These are phyloP conservation scores for Maudiozyma barnettii DNA, from an alignment of 805 yeast species.

Conservation along the genomic window DNA sequence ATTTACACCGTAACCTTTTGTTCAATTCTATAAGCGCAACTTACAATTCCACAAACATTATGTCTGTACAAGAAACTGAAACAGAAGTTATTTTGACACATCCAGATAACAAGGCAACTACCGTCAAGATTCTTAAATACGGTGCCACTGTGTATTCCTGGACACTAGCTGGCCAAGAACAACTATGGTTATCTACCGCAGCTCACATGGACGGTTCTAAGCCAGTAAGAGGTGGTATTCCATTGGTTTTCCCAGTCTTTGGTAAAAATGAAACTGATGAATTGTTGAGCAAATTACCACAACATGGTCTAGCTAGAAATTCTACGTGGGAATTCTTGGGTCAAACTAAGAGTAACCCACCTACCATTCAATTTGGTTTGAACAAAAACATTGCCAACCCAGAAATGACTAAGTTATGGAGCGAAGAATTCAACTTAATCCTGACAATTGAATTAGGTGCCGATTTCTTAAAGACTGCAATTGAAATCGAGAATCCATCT, in stretches of 20 bases:
- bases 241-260: slow-evolving; percentile 88
- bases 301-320: slow-evolving; percentile 93
- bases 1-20: not conserved
- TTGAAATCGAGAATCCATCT: slow-evolving; percentile 71
- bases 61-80: slow-evolving; percentile 62
- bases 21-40: not conserved
- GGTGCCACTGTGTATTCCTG: slow-evolving; percentile 90
- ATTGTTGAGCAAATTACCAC: slow-evolving; percentile 61
- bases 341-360: slow-evolving; percentile 57
- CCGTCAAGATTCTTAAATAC: slow-evolving; percentile 61
- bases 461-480: slow-evolving; percentile 52
- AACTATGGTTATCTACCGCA: slow-evolving; percentile 68
- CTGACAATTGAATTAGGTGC: slow-evolving; percentile 54
- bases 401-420: slow-evolving; percentile 54
- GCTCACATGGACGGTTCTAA: slow-evolving; percentile 86
- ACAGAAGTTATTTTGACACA: slow-evolving; percentile 52
- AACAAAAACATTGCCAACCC: slow-evolving; percentile 73
- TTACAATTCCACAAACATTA: slow-evolving; percentile 13
- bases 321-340: slow-evolving; percentile 92
- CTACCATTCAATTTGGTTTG: slow-evolving; percentile 82
- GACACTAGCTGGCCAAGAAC: slow-evolving; percentile 63
- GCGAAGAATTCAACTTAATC: slow-evolving; percentile 65
- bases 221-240: slow-evolving; percentile 96
- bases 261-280: slow-evolving; percentile 62
- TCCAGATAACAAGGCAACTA: slow-evolving; percentile 42